These are phyloP conservation scores for Xylariaceae sp. DNA, from an alignment of 2,329 filamentous ascomycete species.

Conservation along the genomic window DNA sequence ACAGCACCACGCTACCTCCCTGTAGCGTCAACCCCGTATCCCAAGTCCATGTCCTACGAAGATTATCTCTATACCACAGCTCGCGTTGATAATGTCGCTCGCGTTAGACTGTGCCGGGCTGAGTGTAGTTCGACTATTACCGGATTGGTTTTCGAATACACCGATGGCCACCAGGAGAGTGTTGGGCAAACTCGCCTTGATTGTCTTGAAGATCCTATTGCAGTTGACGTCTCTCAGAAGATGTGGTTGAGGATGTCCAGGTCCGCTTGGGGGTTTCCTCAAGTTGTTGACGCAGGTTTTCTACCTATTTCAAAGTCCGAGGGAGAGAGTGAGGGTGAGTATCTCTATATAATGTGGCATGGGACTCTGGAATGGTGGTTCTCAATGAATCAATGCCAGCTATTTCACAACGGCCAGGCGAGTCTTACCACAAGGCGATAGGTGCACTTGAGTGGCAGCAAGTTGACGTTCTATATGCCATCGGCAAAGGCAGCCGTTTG, in stretches of 20 bases:
- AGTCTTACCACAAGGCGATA: too few species aligned
- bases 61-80: slow-evolving; percentile 6
- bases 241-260: slow-evolving; percentile 5
- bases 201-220: neutral
- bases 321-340: slow-evolving; percentile 3
- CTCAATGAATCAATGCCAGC: neutral
- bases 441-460: too few species aligned
- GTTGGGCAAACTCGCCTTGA: slow-evolving; percentile 3
- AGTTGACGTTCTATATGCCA: too few species aligned
- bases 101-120: neutral
- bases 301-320: neutral
- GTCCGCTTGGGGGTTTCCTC: neutral
- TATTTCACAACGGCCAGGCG: slow-evolving; percentile 2
- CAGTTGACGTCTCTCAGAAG: neutral
- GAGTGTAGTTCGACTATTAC: neutral
- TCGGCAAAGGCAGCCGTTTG: too few species aligned
- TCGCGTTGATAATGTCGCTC: neutral
- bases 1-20: neutral
- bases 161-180: neutral
- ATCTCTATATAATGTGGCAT: slow-evolving; percentile 7
- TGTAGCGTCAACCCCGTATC: neutral
- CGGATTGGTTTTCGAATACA: slow-evolving; percentile 3
- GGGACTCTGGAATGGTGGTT: slow-evolving; percentile 5
- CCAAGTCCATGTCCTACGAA: neutral
- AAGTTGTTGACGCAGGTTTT: slow-evolving; percentile 1